phyloP scores from a whole-genome alignment of 2,329 filamentous ascomycete species.

The Penicillium sp. region DNA sequence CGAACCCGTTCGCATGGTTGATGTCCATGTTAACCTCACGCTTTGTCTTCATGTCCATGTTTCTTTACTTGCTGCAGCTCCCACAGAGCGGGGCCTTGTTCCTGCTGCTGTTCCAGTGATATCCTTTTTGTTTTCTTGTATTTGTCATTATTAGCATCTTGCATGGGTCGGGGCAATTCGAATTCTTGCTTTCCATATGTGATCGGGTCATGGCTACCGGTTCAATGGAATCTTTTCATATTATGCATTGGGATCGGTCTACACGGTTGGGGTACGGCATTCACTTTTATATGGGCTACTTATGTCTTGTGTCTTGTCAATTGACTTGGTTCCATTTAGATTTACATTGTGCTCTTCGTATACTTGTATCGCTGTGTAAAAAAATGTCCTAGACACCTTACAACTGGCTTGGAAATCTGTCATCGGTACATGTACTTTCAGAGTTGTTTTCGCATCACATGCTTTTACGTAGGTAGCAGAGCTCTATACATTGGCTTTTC shows the following conservation, averaged over 20 bases:
- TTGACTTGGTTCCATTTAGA: constrained; percentile 10
- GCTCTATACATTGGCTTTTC: not conserved
- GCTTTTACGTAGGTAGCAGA: not conserved
- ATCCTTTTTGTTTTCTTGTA: constrained; percentile 17
- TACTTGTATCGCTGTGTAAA: not conserved
- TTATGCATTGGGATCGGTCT: constrained; percentile 27
- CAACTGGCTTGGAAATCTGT: not conserved
- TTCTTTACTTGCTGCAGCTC: not conserved
- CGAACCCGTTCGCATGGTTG: not conserved
- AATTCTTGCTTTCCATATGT: constrained; percentile 14
- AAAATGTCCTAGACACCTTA: not conserved
- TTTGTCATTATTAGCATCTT: constrained; percentile 21
- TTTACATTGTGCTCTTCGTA: not conserved
- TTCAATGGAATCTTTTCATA: constrained; percentile 11
- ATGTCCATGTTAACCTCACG: not conserved
- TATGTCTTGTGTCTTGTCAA: constrained; percentile 10
- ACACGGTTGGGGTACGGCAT: constrained; percentile 20
- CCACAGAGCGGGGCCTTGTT: constrained; percentile 8
- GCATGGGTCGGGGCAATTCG: constrained; percentile 22
- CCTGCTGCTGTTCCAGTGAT: constrained; percentile 18
- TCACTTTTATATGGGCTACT: not conserved
- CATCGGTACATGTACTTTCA: too few species aligned
- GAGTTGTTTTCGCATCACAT: not conserved
- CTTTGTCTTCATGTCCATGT: constrained; percentile 2
- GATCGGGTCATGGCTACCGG: constrained; percentile 10